phyloP scores from a whole-genome alignment of 202 grass and related monocot genomes.

The Setaria italica region DNA sequence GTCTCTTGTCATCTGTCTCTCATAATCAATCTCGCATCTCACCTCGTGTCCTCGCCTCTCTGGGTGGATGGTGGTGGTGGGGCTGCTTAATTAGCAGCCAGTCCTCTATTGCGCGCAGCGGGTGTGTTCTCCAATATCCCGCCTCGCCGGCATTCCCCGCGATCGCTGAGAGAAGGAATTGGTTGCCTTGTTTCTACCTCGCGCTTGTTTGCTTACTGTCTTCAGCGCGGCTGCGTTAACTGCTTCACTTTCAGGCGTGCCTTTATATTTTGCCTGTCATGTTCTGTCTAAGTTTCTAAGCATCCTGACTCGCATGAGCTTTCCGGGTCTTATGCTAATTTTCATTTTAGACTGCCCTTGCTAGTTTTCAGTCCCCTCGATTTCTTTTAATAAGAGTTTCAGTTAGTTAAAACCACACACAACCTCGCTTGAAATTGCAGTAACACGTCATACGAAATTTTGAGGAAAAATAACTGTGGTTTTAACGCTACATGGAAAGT shows the following conservation, averaged over 20 bases:
- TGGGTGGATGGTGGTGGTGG: not conserved
- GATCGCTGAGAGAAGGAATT: not conserved
- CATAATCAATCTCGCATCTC: not conserved
- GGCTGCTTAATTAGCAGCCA: not conserved
- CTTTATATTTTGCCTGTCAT: not conserved
- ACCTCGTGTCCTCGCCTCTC: not conserved
- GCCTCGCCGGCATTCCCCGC: not conserved
- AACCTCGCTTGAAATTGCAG: not conserved
- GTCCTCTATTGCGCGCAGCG: not conserved
- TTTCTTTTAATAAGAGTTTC: not conserved
- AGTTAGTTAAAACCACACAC: not conserved
- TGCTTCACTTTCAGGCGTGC: not conserved
- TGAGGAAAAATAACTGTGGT: not conserved
- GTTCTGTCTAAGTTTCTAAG: not conserved
- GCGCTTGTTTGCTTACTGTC: not conserved
- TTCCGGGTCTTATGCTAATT: not conserved
- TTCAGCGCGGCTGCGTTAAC: not conserved
- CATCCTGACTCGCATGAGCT: not conserved
- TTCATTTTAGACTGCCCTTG: not conserved
- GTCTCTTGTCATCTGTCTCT: not conserved
- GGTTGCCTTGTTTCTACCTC: not conserved
- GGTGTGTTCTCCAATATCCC: slow-evolving; percentile 5
- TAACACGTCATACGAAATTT: not conserved
- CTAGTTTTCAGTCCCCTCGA: not conserved
- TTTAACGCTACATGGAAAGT: not conserved